A percentile compares a stretch with the other conserved stretches of the same genome.
phyloP scores from a whole-genome alignment of 2,329 filamentous ascomycete genomes.

The Sporothrix globosa region DNA sequence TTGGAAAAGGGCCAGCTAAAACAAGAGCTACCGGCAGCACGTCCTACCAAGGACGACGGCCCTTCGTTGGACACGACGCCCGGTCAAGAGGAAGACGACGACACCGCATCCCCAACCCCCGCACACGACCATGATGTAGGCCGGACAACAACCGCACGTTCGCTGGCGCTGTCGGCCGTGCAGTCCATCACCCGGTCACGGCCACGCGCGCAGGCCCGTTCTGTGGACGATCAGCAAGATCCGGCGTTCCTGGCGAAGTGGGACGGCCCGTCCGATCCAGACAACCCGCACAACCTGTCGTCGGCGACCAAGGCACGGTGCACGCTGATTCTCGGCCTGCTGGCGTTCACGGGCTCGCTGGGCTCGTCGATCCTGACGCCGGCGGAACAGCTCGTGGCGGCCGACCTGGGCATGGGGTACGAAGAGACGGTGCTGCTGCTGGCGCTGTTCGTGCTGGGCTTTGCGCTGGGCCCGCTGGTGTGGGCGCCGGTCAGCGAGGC shows the following conservation, averaged over 20 bases:
- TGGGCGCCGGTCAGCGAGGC: slow-evolving; percentile 52
- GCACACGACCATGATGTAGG: too few relatives aligned
- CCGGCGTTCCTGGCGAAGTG: slow-evolving; percentile 33
- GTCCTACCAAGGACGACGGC: too few relatives aligned
- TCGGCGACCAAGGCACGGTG: slow-evolving; percentile 50
- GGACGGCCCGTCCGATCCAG: slow-evolving; percentile 41
- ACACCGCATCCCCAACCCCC: too few relatives aligned
- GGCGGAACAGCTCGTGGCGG: slow-evolving; percentile 44
- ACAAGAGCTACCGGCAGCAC: too few relatives aligned
- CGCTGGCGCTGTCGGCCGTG: background rate
- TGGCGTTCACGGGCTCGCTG: slow-evolving; percentile 55
- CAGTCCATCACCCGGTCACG: background rate
- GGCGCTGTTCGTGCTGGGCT: slow-evolving; percentile 50
- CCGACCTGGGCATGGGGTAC: slow-evolving; percentile 47
- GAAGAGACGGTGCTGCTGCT: slow-evolving; percentile 52
- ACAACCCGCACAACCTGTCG: slow-evolving; percentile 54
- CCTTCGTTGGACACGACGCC: too few relatives aligned
- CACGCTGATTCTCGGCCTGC: slow-evolving; percentile 53
- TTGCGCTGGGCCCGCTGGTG: slow-evolving; percentile 47
- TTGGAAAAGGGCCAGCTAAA: too few relatives aligned
- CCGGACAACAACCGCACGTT: background rate
- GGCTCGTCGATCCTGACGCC: slow-evolving; percentile 56
- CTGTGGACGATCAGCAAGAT: background rate
- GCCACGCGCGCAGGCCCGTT: background rate
- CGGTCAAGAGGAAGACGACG: too few relatives aligned